A percentile compares a stretch with the other conserved stretches of the same genome.
Evolutionary conservation across 306 rosid genomes (phyloP).

Genomic region (Medicago arabica): DNA sequence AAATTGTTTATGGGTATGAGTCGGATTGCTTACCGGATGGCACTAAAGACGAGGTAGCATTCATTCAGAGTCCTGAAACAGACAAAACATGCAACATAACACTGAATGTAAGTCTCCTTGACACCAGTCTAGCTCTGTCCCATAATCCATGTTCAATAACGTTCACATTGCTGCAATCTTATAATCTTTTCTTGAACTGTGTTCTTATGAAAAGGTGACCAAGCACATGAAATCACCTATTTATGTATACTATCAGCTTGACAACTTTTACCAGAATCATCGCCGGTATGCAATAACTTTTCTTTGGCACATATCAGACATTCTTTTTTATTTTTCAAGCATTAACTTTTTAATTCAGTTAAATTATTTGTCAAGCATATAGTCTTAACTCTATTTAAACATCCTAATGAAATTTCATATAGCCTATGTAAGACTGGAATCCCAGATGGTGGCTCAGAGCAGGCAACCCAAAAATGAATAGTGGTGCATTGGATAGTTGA

Average conservation of each 20-base stretch:
- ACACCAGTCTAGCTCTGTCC: neutral
- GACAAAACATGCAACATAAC: slow-evolving; percentile 55
- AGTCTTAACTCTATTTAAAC: no score
- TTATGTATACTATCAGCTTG: slow-evolving; percentile 86
- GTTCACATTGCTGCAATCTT: slow-evolving; percentile 29
- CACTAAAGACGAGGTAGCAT: slow-evolving; percentile 40
- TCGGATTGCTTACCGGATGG: slow-evolving; percentile 51
- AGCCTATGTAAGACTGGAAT: no score
- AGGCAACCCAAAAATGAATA: no score
- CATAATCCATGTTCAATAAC: slow-evolving; percentile 3
- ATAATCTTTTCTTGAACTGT: slow-evolving; percentile 28
- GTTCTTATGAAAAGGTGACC: slow-evolving; percentile 55
- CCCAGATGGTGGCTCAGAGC: no score
- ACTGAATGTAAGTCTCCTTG: slow-evolving; percentile 55
- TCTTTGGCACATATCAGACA: neutral
- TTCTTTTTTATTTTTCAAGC: neutral
- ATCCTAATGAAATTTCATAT: no score
- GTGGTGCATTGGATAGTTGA: no score
- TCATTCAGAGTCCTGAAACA: slow-evolving; percentile 53
- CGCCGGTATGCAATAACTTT: slow-evolving; percentile 59
- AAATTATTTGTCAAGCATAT: no score
- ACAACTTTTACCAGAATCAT: slow-evolving; percentile 91
- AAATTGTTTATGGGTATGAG: slow-evolving; percentile 78
- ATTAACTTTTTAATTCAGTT: no score
- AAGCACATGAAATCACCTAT: slow-evolving; percentile 76